A percentile compares a stretch with the other conserved stretches of the same genome.
Evolutionary conservation across 768 basidiomycete genomes (phyloP).

Genomic region (Pisolithus orientalis): DNA sequence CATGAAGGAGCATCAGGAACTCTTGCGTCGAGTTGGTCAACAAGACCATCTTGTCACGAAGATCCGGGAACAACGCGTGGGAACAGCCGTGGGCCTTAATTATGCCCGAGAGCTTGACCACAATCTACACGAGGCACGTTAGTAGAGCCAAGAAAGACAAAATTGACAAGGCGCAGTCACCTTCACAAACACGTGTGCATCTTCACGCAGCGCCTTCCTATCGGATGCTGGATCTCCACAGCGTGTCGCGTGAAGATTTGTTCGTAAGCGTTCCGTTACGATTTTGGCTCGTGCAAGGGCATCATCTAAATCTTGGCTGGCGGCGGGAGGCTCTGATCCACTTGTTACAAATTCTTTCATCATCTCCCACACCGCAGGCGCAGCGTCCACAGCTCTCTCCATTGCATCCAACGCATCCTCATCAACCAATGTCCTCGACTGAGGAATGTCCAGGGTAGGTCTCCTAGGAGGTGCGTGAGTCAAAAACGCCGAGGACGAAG

Average conservation of each 20-base stretch:
- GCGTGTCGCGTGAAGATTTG: constrained; percentile 52
- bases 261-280: constrained; percentile 57
- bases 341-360: constrained; percentile 69
- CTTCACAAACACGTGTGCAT: constrained; percentile 79
- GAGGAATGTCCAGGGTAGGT: constrained; percentile 42
- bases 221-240: constrained; percentile 50
- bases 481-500: constrained; percentile 32
- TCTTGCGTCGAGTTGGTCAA: constrained; percentile 83
- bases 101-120: constrained; percentile 69
- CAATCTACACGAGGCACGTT: constrained; percentile 40
- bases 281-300: constrained; percentile 55
- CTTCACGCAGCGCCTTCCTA: constrained; percentile 60
- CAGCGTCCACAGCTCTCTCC: constrained; percentile 70
- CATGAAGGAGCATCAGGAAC: constrained; percentile 79
- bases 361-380: constrained; percentile 77
- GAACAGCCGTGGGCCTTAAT: constrained; percentile 58
- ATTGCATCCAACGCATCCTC: constrained; percentile 77
- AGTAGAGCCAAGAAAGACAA: neutral
- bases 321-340: constrained; percentile 40
- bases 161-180: constrained; percentile 32
- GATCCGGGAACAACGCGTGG: constrained; percentile 48
- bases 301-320: constrained; percentile 41
- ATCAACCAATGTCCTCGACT: constrained; percentile 63
- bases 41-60: constrained; percentile 67
- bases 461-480: constrained; percentile 20